phyloP scores from a whole-genome alignment of 768 basidiomycete species.

The Tubosaeta brunneosetosa region DNA sequence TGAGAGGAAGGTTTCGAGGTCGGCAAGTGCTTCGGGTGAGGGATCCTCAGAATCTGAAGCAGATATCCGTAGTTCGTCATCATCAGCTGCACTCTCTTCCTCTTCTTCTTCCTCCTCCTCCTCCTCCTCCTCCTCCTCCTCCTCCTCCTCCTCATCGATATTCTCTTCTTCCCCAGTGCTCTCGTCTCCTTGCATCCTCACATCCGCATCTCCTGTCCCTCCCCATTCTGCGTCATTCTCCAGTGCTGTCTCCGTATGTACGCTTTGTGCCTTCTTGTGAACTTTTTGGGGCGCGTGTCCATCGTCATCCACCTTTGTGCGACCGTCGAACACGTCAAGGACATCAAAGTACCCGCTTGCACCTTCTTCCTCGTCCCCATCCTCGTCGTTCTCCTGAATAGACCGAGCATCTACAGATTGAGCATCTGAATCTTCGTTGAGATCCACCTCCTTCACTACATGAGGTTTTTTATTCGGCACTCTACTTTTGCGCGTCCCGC shows the following conservation, averaged over 20 bases:
- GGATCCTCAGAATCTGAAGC: slow-evolving; percentile 45
- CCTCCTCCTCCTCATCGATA: slow-evolving; percentile 33
- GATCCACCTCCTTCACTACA: slow-evolving; percentile 52
- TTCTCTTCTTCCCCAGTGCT: slow-evolving; percentile 30
- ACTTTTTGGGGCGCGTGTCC: slow-evolving; percentile 7
- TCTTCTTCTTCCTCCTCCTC: slow-evolving; percentile 22
- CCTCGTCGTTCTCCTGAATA: slow-evolving; percentile 26
- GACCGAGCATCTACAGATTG: slow-evolving; percentile 19
- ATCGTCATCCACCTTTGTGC: slow-evolving; percentile 35
- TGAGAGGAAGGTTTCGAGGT: slow-evolving; percentile 69
- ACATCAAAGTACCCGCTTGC: slow-evolving; percentile 59
- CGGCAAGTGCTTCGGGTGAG: slow-evolving; percentile 57
- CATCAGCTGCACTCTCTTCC: slow-evolving; percentile 26
- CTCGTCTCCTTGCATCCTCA: slow-evolving; percentile 35
- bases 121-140: slow-evolving; percentile 30
- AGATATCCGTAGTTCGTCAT: slow-evolving; percentile 45
- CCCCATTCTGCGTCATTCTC: slow-evolving; percentile 33
- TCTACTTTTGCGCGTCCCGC: slow-evolving; percentile 17
- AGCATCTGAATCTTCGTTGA: slow-evolving; percentile 53
- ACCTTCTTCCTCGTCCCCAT: slow-evolving; percentile 40
- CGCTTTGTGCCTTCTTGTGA: not conserved
- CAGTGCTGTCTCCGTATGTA: slow-evolving; percentile 51
- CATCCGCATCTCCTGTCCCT: slow-evolving; percentile 14
- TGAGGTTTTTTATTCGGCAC: slow-evolving; percentile 21
- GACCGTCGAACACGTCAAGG: slow-evolving; percentile 63